Evolutionary conservation across 768 basidiomycete species (phyloP), one percentile per base, ranked within the genome.

Genomic region (Suillus weaverae): DNA sequence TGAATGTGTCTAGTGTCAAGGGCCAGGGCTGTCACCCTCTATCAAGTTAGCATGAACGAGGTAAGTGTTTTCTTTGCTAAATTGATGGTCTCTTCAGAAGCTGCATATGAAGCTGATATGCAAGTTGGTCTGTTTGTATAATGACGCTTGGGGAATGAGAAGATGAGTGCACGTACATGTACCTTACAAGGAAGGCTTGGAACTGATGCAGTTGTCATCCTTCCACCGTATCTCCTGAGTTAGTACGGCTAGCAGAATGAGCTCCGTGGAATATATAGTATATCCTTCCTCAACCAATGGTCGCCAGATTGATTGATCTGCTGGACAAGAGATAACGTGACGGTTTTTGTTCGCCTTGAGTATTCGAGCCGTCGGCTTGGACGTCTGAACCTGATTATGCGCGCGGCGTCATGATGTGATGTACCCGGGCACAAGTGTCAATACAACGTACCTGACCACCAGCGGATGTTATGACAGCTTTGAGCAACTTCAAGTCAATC

Each of bases 161-260:
- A 33, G 18, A 53, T 53, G 16, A 18, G 30, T 51, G 30, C 8
- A 26, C 26, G 26, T 59, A 41, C 57, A 59, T 41, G 38, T 20
- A 20, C 38, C 36, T 57, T 26, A 56, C 55, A 16, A 38, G 26
- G 56, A 57, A 57, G 57, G 57, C 38, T 59, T 59, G 18, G 38
- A 39, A 59, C 18, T 63, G 14, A 76, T 36, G 53, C 68, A 76
- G 26, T 65, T 70, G 14, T 59, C 71, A 51, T 82, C 81, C 32
- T 91, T 82, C 86, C 86, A 90, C 30, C 86, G 85, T 26, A 91
- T 78, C 68, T 87, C 76, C 72, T 94, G 93, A 65, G 79, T 85
- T 72, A 93, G 73, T 1, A 86, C 85, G 0, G 82, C 85, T 39
- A 79, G 85, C 64, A 94, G 74, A 16, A 95, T 73, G 33, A 94